Percentiles rank a stretch among this genome's conserved stretches.
These are phyloP conservation scores for Castanea crenata DNA, from an alignment of 306 rosid genomes.

Conservation along the genomic window DNA sequence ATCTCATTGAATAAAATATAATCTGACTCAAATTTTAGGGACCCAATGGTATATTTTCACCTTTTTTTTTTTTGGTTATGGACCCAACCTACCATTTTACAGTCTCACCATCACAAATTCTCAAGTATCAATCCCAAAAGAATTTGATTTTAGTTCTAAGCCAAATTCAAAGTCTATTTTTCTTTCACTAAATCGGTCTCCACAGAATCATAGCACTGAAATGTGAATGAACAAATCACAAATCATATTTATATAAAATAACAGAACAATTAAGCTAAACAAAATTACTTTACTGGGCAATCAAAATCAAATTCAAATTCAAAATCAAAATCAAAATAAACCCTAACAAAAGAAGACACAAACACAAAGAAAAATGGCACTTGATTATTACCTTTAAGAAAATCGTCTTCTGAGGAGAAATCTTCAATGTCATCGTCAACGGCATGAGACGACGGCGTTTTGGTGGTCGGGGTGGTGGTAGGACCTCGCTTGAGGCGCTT, in stretches of 20 bases:
- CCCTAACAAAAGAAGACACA: background rate
- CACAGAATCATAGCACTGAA: background rate
- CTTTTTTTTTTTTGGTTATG: background rate
- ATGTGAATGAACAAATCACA: background rate
- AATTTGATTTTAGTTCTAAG: background rate
- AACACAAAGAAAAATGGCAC: background rate
- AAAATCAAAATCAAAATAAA: background rate
- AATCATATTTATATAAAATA: background rate
- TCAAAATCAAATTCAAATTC: too few species aligned
- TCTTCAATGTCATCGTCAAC: conserved; percentile 50
- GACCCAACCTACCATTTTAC: background rate
- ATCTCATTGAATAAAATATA: too few species aligned
- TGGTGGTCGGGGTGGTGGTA: background rate
- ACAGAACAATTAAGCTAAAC: too few species aligned
- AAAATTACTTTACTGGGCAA: too few species aligned
- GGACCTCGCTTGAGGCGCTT: conserved; percentile 49
- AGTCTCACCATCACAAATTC: background rate
- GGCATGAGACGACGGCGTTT: background rate
- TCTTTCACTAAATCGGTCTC: background rate
- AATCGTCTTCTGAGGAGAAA: conserved; percentile 37
- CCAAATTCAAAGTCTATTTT: too few species aligned
- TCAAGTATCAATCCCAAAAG: background rate
- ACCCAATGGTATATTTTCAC: too few species aligned
- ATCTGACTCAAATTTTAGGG: too few species aligned
- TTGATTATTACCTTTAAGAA: conserved; percentile 13